Base-by-base conservation (phyloP, 2,329 filamentous ascomycete species). In the Aspergillus brasiliensis region DNA sequence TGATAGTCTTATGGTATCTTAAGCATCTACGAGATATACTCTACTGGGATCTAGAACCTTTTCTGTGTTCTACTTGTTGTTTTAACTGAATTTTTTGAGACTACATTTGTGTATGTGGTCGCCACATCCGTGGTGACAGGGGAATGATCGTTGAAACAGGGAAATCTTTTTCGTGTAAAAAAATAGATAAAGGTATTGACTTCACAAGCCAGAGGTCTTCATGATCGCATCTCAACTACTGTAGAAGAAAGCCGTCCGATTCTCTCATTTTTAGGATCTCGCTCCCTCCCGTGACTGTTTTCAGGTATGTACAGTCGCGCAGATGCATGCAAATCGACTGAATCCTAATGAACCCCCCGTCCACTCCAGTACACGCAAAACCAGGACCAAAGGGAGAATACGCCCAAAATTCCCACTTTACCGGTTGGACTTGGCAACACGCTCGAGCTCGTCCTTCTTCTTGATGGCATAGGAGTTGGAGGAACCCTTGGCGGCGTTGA, bases 391-490 rank as follows among this genome's bases (percentile, higher is more conserved):
- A 76, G 69, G 73, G 70, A 75, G 70, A 77, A 73, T 67, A 70
- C 66, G 68, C 67, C 71, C 69, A 73, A 71, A 59, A 73, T 67
- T 71, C 68, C 61, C 71, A 67, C 67, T 93, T 93, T 98, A 99
- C 90, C 95, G 91, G 90, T 99, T 99, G 88, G 88, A 92, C 92
- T 99, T 99, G 85, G 95, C 95, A 77, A 99, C 95, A 95, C 95
- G 95, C 91, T 99, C 95, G 86, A 99, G 84, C 91, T 99, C 96
- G 83, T 99, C 95, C 94, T 99, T 99, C 92, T 99, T 99, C 92
- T 99, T 99, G 90, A 99, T 99, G 78, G 96, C 95, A 83, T 98
- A 99, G 73, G 93, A 97, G 92, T 99, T 99, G 86, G 91, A 96
- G 89, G 91, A 96, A 79, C 95, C 95, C 92, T 99, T 99, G 83